Base-by-base conservation (phyloP, 1,284 basidiomycete genomes). In the Boletus putidus region DNA sequence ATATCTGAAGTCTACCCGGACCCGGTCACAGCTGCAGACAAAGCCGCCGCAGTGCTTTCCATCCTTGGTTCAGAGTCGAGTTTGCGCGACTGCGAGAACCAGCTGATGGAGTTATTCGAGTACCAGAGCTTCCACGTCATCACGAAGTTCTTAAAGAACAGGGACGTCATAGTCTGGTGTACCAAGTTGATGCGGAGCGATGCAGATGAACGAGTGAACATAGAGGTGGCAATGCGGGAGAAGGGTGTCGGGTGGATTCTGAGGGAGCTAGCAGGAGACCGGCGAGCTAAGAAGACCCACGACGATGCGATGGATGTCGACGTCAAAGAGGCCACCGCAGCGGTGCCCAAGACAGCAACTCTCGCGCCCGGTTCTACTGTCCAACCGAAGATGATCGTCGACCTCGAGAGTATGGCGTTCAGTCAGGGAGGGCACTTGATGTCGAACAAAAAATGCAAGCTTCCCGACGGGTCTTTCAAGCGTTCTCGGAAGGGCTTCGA, bases 181-280 rank as follows among this genome's bases (percentile, higher is more conserved):
- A 99, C 97, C 44, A 96, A 96, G 74, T 84, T 98, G 49, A 92
- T 94, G 70, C 86, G 96, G 45, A 91, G 90, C 52, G 89, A 91
- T 67, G 92, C 92, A 0, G 91, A 98, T 57, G 94, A 96, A 73
- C 86, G 90, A 55, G 87, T 96, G 57, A 95, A 99, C 69, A 84
- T 98, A 39, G 95, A 99, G 76, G 97, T 99, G 4, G 94, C 92
- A 0, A 99, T 99, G 96, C 84, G 97, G 49, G 97, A 99, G 78
- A 96, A 94, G 76, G 94, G 93, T 23, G 86, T 96, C 4, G 95
- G 93, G 3, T 98, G 95, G 94, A 98, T 99, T 71, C 73, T 98
- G 55, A 88, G 92, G 55, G 92, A 94, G 59, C 81, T 99, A 6
- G 82, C 86, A 25, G 92, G 94, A 4, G 92, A 91, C 63, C 79